phyloP scores from a whole-genome alignment of 768 basidiomycete species.

The Naganishia vaughanmartiniae region DNA sequence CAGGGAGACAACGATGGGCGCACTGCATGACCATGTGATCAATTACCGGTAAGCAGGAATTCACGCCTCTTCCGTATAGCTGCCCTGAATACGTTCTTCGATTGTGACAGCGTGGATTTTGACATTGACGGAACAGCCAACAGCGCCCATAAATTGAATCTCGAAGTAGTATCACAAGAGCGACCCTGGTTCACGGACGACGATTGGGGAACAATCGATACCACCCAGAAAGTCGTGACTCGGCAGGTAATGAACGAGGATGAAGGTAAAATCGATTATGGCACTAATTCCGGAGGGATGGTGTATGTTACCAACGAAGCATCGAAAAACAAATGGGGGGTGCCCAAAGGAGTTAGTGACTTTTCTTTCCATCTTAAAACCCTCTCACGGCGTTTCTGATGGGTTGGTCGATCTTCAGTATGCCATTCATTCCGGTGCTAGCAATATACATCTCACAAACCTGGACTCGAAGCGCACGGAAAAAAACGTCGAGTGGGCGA shows the following conservation, averaged over 20 bases:
- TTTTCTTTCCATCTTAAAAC: background rate
- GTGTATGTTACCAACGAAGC: constrained; percentile 60
- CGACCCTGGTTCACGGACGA: constrained; percentile 62
- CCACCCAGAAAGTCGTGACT: background rate
- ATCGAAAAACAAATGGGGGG: constrained; percentile 61
- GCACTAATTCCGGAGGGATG: constrained; percentile 18
- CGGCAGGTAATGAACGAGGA: constrained; percentile 37
- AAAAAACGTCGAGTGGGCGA: constrained; percentile 67
- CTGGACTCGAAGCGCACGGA: constrained; percentile 62
- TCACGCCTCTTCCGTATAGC: background rate
- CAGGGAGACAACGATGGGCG: constrained; percentile 63
- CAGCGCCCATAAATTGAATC: constrained; percentile 59
- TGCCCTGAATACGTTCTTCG: background rate
- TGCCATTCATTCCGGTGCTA: constrained; percentile 63
- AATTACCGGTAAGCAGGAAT: constrained; percentile 53
- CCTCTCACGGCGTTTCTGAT: background rate
- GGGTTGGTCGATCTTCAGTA: constrained; percentile 46
- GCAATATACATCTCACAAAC: constrained; percentile 57
- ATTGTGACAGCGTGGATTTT: constrained; percentile 60
- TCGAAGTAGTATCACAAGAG: constrained; percentile 57
- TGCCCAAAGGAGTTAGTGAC: constrained; percentile 55
- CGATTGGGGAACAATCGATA: constrained; percentile 19
- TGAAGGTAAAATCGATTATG: constrained; percentile 55
- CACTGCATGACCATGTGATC: constrained; percentile 67
- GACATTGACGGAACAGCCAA: constrained; percentile 64